Base-by-base conservation (phyloP, 257 asterid genomes). In the Solanum tacnaense region DNA sequence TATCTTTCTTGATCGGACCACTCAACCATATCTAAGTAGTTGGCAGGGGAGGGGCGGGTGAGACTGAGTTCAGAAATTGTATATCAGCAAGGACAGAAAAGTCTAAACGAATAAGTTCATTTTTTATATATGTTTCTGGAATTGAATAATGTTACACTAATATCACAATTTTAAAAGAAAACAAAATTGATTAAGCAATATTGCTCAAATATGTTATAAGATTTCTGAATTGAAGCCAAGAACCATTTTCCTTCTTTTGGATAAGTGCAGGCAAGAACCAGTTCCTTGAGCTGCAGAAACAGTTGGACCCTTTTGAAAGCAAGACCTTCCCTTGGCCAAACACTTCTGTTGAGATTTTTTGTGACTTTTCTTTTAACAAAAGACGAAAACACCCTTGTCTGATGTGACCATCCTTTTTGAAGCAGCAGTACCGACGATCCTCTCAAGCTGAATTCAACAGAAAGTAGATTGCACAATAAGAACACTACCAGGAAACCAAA, bases 321-420 rank as follows among this genome's bases (percentile, higher is more conserved):
- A 39, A 25, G 23, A 76, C 35, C 15, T 23, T 6, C 20, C 84
- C 39, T 86, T 27, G 34, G 86, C n/a, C 3, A 81, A 67, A 23
- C 62, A 58, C 7, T 56, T 3, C 2, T 9, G 41, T 13, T 2
- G 18, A n/a, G 44, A 27, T 34, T 0, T 56, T 75, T 78, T 25
- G 38, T 23, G 36, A 39, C n/a, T 41, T 79, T 1, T 7, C n/a
- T 58, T 87, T 86, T 92, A 93, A 70, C 96, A 93, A 72, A 96
- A 97, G 84, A 96, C 96, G 21, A 95, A 97, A 15, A 96, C 93
- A 52, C 93, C 93, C 90, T 96, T 94, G 67, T 96, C 98, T 5
- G 99, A 93, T n/a, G 92, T 81, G 71, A 90, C 89, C 99, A 96
- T 97, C 93, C 96, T 92, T 90, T 95, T 95, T 10, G 99, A 96